Conservation (phyloP, 805 yeast species). For the Pichia nakasei region DNA sequence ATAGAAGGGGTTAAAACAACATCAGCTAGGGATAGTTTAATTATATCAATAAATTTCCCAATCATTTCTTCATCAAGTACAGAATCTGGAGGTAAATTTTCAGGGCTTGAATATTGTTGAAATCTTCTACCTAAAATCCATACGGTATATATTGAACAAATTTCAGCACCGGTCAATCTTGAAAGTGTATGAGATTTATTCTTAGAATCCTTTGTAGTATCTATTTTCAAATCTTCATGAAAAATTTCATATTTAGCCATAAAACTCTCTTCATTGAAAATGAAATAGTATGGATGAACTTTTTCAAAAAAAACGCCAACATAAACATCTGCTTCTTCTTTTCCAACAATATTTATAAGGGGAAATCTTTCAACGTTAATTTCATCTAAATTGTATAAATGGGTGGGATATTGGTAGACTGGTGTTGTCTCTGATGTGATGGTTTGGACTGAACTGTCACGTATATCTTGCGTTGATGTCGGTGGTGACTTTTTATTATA, state of each 20-base stretch:
- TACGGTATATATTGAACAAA: slow-evolving; percentile 40
- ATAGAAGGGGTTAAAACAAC: slow-evolving; percentile 36
- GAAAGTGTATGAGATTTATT: slow-evolving; percentile 9
- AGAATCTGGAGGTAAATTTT: slow-evolving; percentile 15
- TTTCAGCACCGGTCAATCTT: slow-evolving; percentile 25
- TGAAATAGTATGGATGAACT: slow-evolving; percentile 36
- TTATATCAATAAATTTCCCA: slow-evolving; percentile 30
- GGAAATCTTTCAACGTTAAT: slow-evolving; percentile 32
- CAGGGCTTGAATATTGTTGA: slow-evolving; percentile 22
- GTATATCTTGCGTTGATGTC: slow-evolving; percentile 25
- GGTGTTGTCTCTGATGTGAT: slow-evolving; percentile 29
- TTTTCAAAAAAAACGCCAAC: slow-evolving; percentile 32
- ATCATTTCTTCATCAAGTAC: slow-evolving; percentile 19
- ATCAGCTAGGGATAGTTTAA: slow-evolving; percentile 35
- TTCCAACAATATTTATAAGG: slow-evolving; percentile 25
- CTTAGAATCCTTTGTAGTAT: slow-evolving; percentile 3
- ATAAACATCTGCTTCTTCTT: slow-evolving; percentile 30
- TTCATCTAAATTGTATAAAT: slow-evolving; percentile 24
- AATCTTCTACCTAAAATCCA: slow-evolving; percentile 34
- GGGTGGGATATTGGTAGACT: slow-evolving; percentile 27
- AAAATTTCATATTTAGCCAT: slow-evolving; percentile 28
- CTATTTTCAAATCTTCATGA: slow-evolving; percentile 28
- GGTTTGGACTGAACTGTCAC: slow-evolving; percentile 27
- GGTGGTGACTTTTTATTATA: slow-evolving; percentile 28
- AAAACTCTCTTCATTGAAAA: slow-evolving; percentile 30